A percentile compares a stretch with the other conserved stretches of the same genome.
Conservation (phyloP, 2,329 filamentous ascomycete genomes). For the Helotiales sp. region DNA sequence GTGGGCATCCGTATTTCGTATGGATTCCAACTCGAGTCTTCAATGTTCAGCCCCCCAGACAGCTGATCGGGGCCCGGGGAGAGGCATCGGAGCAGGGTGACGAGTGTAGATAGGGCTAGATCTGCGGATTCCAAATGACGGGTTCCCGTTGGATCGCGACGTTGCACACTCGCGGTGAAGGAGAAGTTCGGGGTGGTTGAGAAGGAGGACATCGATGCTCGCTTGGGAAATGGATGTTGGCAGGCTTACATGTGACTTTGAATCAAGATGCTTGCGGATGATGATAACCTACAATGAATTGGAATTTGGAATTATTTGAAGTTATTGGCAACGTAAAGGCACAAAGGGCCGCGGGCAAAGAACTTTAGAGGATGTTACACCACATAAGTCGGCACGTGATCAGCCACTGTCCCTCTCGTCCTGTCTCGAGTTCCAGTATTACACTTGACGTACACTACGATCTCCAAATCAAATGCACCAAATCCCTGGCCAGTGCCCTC, state of each 20-base stretch:
- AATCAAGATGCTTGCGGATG: not conserved
- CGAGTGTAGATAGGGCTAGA: constrained; percentile 1
- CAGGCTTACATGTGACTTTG: not conserved
- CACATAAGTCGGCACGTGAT: not conserved
- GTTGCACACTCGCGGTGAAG: constrained; percentile 6
- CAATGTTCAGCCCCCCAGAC: constrained; percentile 7
- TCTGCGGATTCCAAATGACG: not conserved
- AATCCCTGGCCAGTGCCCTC: not conserved
- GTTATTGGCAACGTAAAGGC: no score
- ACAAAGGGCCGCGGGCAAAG: no score
- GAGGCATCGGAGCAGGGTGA: not conserved
- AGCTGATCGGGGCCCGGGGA: not conserved
- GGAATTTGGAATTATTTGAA: no score
- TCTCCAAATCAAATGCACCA: no score
- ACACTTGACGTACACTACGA: not conserved
- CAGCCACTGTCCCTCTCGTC: no score
- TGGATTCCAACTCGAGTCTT: constrained; percentile 4
- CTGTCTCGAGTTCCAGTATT: no score
- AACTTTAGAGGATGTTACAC: no score
- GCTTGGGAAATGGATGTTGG: not conserved
- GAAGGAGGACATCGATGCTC: not conserved
- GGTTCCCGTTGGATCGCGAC: constrained; percentile 2
- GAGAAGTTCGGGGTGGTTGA: not conserved
- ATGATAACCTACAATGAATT: no score
- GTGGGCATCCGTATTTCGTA: constrained; percentile 4